Base-by-base conservation (phyloP, 1,284 basidiomycete genomes). In the Mycena citricolor region DNA sequence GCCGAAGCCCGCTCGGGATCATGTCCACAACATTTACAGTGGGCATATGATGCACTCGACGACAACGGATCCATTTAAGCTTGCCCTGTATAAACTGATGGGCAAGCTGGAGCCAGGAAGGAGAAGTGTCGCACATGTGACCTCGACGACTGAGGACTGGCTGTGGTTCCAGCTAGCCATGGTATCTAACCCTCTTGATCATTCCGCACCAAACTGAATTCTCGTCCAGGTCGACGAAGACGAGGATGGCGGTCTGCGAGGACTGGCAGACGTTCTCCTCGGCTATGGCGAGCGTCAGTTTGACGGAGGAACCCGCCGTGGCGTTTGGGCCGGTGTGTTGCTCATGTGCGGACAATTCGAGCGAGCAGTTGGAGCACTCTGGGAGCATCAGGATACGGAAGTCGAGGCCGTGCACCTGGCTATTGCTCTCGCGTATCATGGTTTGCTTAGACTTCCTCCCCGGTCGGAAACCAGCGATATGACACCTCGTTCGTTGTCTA, bases 121-220 rank as follows among this genome's bases (percentile, higher is more conserved):
- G 42, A 79, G 92, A 48, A 89, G 83, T 55, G 86, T 94, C 1
- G 77, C 82, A 8, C 80, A 87, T 36, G 90, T 98, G 5, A 97
- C 93, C 1, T 77, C 81, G 13, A 95, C 91, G 6, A 95, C 92
- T 4, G 95, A 98, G 62, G 95, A 98, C 65, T 99, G 97, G 95
- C 74, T 98, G 26, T 99, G 95, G 95, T 83, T 97, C 71, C 95
- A 99, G 70, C 77, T 99, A 14, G 78, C 83, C 13, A 86, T 98
- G 86, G 83, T 80, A 39, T 16, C 64, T 52, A 22, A n/a, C 33
- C 11, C 35, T 21, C 32, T 39, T 29, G 11, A 21, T 33, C 34
- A 17, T 4, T 36, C 3, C 11, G 8, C 5, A 8, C 34, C 20
- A 19, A 20, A 19, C 41, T 31, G 13, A 35, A 33, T 48, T 35